Evolutionary conservation across 2,329 filamentous ascomycete genomes (phyloP).

Genomic region (Xylaria sp.): DNA sequence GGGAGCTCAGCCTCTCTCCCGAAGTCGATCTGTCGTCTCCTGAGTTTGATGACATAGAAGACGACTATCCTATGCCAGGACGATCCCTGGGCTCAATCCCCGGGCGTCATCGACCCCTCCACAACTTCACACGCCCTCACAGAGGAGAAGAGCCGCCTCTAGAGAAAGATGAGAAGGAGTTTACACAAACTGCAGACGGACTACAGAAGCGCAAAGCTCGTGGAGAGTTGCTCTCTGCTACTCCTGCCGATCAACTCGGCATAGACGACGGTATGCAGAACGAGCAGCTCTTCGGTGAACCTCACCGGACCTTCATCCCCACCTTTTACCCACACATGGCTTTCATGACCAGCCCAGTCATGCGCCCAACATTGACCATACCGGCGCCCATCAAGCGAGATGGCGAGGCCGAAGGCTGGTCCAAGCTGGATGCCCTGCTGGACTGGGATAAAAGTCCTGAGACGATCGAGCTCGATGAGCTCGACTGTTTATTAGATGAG

Average conservation of each 20-base stretch:
- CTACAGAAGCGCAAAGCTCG: conserved; percentile 75
- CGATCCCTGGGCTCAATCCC: conserved; percentile 70
- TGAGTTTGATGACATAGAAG: conserved; percentile 81
- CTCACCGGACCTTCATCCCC: conserved; percentile 48
- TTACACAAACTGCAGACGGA: conserved; percentile 92
- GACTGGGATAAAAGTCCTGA: conserved; percentile 82
- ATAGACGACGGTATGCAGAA: conserved; percentile 60
- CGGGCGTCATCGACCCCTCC: conserved; percentile 50
- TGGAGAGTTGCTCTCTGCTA: conserved; percentile 55
- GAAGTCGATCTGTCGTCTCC: conserved; percentile 91
- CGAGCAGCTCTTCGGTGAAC: conserved; percentile 65
- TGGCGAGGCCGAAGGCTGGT: conserved; percentile 56
- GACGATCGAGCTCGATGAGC: conserved; percentile 90
- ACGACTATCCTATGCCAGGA: conserved; percentile 68
- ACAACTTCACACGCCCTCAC: conserved; percentile 66
- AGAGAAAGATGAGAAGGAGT: conserved; percentile 95
- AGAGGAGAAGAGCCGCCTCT: conserved; percentile 87
- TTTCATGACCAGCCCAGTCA: conserved; percentile 66
- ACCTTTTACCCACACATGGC: conserved; percentile 52
- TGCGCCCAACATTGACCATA: conserved; percentile 61
- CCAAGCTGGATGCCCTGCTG: conserved; percentile 57
- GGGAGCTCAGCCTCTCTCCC: conserved; percentile 86
- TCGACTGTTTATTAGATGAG: conserved; percentile 85
- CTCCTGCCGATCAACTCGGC: conserved; percentile 52
- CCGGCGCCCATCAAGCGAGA: conserved; percentile 55